These are phyloP conservation scores for Venustampulla echinocandica DNA, from an alignment of 495 filamentous ascomycete species.

Conservation along the genomic window DNA sequence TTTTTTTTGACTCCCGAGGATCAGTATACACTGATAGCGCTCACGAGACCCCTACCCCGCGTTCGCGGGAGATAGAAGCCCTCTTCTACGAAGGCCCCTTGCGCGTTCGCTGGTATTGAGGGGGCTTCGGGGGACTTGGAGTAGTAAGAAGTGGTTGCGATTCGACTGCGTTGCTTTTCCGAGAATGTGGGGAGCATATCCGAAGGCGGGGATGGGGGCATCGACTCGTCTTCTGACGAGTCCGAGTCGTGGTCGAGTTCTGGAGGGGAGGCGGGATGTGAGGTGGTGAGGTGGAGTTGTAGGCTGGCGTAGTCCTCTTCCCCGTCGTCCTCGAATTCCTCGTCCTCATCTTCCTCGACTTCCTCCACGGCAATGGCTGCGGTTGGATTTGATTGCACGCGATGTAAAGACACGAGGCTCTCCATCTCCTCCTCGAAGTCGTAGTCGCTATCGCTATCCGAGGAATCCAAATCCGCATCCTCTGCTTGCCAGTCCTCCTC, in stretches of 20 bases:
- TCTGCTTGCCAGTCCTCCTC: constrained; percentile 53
- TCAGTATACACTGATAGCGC: constrained; percentile 25
- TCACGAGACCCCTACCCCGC: constrained; percentile 15
- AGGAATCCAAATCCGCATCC: constrained; percentile 52
- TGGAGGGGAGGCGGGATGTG: constrained; percentile 54
- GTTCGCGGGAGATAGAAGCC: constrained; percentile 22
- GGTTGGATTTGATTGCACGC: constrained; percentile 31
- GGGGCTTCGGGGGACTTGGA: constrained; percentile 7
- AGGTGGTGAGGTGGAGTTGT: constrained; percentile 63
- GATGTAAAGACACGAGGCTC: constrained; percentile 34
- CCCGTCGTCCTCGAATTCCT: constrained; percentile 59
- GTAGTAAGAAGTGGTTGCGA: constrained; percentile 22
- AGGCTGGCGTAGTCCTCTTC: constrained; percentile 65
- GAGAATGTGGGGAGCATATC: constrained; percentile 57
- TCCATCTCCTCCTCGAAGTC: constrained; percentile 48
- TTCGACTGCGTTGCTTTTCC: constrained; percentile 41
- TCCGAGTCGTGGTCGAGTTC: constrained; percentile 67
- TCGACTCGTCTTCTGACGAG: constrained; percentile 57
- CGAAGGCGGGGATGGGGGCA: constrained; percentile 78
- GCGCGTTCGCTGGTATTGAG: constrained; percentile 19
- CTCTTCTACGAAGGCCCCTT: constrained; percentile 23
- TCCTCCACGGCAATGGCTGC: constrained; percentile 38
- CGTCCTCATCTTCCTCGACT: constrained; percentile 60
- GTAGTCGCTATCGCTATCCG: constrained; percentile 37
- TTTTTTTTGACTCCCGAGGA: not conserved